Base-by-base conservation (phyloP, 306 rosid species). In the Sphenostylis stenocarpa region DNA sequence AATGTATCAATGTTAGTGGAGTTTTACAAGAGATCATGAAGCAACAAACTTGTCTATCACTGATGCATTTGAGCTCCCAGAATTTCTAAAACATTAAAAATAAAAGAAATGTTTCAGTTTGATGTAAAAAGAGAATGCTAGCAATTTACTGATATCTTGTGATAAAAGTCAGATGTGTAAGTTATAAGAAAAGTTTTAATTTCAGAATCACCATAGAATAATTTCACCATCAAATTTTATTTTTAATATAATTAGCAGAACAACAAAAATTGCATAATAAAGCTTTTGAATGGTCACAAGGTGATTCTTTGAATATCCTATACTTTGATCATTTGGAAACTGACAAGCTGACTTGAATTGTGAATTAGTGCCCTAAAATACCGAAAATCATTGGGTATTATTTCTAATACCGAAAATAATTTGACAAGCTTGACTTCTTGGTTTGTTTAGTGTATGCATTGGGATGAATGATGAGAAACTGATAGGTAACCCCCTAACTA, bases 1-100 rank as follows among this genome's bases (percentile, higher is more conserved):
- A 86, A 87, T 1, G 85, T 71, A 53, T 88, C 86, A 20, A 88
- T 85, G 85, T 89, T 91, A 66, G 91, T 69, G 12, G 92, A 87
- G 82, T 71, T 91, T 87, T 86, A 87, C 90, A 85, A 3, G 96
- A 89, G 60, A 87, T 83, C 87, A 91, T 85, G 83, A 69, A 91
- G 86, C 91, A 93, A 78, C 91, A 84, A 71, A 91, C 88, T 77
- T 91, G 91, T 81, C 87, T 81, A 43, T 82, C 2, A 10, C 39
- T 72, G 58, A 91, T 76, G 49, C 87, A 87, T 85, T 88, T 87
- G 15, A 91, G 86, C 23, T 43, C 92, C 86, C 92, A 85, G 87
- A 78, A 84, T 36, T 24, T 55, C 20, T 57, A 39, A 78, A 82
- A 70, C 9, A 79, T 29, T 24, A 44, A 6, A 39, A 52, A 43